phyloP scores from a whole-genome alignment of 164 flowering plant species.

The Vitis cinerea region DNA sequence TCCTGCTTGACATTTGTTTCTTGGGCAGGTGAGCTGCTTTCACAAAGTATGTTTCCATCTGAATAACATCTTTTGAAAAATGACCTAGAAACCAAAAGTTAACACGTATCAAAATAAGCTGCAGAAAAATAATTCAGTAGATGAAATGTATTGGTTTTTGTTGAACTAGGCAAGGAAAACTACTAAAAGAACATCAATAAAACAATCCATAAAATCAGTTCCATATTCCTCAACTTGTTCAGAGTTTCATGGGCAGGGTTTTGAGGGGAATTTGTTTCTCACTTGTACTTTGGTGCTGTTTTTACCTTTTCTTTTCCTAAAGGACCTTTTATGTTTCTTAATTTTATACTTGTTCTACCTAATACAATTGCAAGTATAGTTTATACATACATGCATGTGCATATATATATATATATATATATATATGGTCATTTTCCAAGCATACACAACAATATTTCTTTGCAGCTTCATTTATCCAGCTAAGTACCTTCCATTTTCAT shows the following conservation, averaged over 20 bases:
- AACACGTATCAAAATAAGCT: not conserved
- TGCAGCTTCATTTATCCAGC: not conserved
- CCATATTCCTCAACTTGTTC: not conserved
- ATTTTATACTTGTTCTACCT: too few relatives aligned
- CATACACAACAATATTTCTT: too few relatives aligned
- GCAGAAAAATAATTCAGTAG: not conserved
- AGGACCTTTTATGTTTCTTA: too few relatives aligned
- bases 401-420: too few relatives aligned
- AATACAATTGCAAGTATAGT: too few relatives aligned
- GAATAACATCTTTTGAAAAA: conserved; percentile 42
- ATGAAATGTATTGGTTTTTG: too few relatives aligned
- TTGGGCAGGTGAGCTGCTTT: conserved; percentile 25
- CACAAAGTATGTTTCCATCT: conserved; percentile 46
- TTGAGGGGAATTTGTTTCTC: too few relatives aligned
- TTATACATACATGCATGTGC: too few relatives aligned
- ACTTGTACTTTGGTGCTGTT: too few relatives aligned
- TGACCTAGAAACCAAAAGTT: conserved; percentile 25
- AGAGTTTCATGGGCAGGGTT: too few relatives aligned
- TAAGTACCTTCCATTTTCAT: conserved; percentile 36
- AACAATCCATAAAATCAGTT: conserved; percentile 1
- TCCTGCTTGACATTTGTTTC: conserved; percentile 20
- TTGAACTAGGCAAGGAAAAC: not conserved
- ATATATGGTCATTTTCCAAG: too few relatives aligned
- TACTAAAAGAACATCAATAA: not conserved
- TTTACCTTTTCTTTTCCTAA: too few relatives aligned